Percentiles rank a stretch among this genome's conserved stretches.
These are phyloP conservation scores for Beta corolliflora DNA, from an alignment of 179 eudicot species.

Conservation along the genomic window DNA sequence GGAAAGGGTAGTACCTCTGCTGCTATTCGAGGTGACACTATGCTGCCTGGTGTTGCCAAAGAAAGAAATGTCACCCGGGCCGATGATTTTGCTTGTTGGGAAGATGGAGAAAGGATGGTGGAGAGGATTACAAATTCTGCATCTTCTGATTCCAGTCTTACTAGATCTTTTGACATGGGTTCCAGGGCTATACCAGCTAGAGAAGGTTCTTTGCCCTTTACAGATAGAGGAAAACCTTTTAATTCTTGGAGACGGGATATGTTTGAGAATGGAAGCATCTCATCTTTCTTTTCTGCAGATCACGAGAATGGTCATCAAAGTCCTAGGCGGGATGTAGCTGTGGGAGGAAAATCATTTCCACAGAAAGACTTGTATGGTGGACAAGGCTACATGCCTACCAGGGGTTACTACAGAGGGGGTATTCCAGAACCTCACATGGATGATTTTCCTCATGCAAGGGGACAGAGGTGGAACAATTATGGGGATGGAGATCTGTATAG, in stretches of 20 bases:
- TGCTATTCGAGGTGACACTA: constrained; percentile 45
- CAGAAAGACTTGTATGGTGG: constrained; percentile 66
- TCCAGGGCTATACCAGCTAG: constrained; percentile 42
- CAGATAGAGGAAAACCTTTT: constrained; percentile 61
- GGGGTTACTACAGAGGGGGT: constrained; percentile 48
- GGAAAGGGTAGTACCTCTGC: constrained; percentile 38
- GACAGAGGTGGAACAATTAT: constrained; percentile 60
- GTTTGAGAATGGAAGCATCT: constrained; percentile 56
- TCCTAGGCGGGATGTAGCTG: constrained; percentile 54
- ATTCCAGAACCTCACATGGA: constrained; percentile 54
- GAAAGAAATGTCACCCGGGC: constrained; percentile 52
- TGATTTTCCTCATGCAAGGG: constrained; percentile 58
- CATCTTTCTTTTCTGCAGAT: constrained; percentile 48
- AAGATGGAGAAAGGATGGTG: constrained; percentile 92
- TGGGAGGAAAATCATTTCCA: constrained; percentile 60
- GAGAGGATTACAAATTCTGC: constrained; percentile 76
- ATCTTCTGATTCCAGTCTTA: constrained; percentile 58
- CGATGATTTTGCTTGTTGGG: constrained; percentile 74
- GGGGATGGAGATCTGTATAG: constrained; percentile 53
- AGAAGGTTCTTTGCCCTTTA: constrained; percentile 58
- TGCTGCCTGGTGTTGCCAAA: constrained; percentile 29
- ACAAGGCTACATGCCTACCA: constrained; percentile 55
- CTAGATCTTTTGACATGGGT: constrained; percentile 55
- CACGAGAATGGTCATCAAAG: constrained; percentile 65
- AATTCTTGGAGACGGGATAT: constrained; percentile 77